Conservation (phyloP, 2,329 filamentous ascomycete species). For the Cladobotryum mycophilum region DNA sequence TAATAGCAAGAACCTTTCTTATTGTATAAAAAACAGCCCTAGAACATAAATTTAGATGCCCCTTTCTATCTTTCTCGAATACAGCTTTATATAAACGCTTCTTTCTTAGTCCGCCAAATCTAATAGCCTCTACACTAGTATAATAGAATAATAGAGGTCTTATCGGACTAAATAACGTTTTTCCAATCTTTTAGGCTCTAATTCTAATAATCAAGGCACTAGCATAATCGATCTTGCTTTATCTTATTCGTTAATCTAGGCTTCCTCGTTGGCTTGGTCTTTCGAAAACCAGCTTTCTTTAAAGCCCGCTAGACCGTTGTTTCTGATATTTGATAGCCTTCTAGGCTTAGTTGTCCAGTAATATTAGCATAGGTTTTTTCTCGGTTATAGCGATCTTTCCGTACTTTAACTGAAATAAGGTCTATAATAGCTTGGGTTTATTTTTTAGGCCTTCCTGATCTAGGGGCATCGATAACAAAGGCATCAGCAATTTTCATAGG, state of each 20-base stretch:
- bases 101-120: conserved; percentile 7
- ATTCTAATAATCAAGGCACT: conserved; percentile 7
- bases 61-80: conserved; percentile 15
- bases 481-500: background rate
- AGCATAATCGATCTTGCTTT: conserved; percentile 1
- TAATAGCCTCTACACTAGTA: conserved; percentile 11
- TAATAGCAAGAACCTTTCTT: conserved; percentile 15
- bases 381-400: conserved; percentile 1
- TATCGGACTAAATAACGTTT: conserved; percentile 16
- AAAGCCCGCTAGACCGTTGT: conserved; percentile 9
- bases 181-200: conserved; percentile 17
- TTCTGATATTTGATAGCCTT: conserved; percentile 5
- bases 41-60: conserved; percentile 17
- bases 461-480: background rate
- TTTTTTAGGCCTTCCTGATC: background rate
- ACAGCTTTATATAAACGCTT: conserved; percentile 12
- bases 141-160: conserved; percentile 16
- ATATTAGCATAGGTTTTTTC: conserved; percentile 12
- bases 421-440: background rate
- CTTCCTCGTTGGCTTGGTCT: conserved; percentile 13
- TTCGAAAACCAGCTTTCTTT: conserved; percentile 6
- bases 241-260: conserved; percentile 14
- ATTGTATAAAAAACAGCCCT: conserved; percentile 14
- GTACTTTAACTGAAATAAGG: background rate
- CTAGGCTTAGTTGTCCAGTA: conserved; percentile 8